Percentiles rank a stretch among this genome's conserved stretches.
Conservation (phyloP, 2,329 filamentous ascomycete species). For the Magnaporthales sp. region DNA sequence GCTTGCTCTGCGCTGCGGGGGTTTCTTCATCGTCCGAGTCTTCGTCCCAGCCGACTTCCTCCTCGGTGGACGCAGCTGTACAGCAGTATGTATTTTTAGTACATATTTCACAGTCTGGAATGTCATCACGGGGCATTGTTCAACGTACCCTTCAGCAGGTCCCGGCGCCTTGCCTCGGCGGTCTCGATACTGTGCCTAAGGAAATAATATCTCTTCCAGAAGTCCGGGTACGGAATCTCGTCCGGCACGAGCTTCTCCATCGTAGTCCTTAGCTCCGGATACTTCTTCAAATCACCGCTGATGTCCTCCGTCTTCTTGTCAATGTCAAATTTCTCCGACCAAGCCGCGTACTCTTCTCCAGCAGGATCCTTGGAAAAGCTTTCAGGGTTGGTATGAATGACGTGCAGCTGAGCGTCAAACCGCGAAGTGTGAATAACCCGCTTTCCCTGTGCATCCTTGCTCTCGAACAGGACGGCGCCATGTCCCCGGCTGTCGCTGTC, state of each 20-base stretch:
- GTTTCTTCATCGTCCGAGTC: conserved; percentile 23
- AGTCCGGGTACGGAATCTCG: conserved; percentile 76
- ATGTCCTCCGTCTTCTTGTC: conserved; percentile 82
- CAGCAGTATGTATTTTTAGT: conserved; percentile 18
- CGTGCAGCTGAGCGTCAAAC: conserved; percentile 91
- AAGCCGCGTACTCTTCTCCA: conserved; percentile 64
- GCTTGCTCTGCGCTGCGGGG: conserved; percentile 16
- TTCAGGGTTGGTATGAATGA: conserved; percentile 78
- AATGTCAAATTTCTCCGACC: conserved; percentile 67
- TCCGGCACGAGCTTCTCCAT: conserved; percentile 98
- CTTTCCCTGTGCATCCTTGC: conserved; percentile 82
- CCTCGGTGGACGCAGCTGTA: conserved; percentile 58
- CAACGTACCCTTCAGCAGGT: conserved; percentile 77
- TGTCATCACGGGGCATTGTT: neutral
- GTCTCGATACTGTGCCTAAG: conserved; percentile 86
- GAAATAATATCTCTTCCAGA: conserved; percentile 97
- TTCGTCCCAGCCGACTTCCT: conserved; percentile 65
- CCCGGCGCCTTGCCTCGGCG: conserved; percentile 78
- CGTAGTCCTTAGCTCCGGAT: conserved; percentile 72
- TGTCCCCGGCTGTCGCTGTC: conserved; percentile 18
- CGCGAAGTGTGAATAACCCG: conserved; percentile 89
- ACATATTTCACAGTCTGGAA: conserved; percentile 7
- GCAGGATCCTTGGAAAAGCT: conserved; percentile 77
- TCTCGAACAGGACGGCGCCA: conserved; percentile 69
- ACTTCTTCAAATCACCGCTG: conserved; percentile 71